Conservation (phyloP, 495 filamentous ascomycete genomes). For the Pseudoneurospora amorphoporcata region DNA sequence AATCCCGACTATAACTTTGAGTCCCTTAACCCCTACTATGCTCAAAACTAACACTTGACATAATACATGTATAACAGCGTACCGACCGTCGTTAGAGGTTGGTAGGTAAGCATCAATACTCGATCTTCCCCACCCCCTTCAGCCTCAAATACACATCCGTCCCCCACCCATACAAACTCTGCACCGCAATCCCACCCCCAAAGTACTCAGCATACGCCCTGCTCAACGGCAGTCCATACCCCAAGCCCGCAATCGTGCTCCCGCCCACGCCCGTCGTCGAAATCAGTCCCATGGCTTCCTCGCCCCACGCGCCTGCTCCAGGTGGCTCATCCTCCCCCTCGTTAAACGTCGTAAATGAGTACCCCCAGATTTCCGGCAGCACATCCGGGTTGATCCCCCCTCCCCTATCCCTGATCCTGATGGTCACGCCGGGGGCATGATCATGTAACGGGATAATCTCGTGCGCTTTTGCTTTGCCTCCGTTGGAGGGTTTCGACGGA, state of each 20-base stretch:
- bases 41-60: neutral
- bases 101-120: slow-evolving; percentile 7
- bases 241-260: slow-evolving; percentile 79
- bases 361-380: slow-evolving; percentile 83
- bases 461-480: neutral
- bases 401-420: slow-evolving; percentile 89
- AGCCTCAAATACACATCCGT: slow-evolving; percentile 53
- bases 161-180: slow-evolving; percentile 94
- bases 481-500: neutral
- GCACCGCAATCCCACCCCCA: slow-evolving; percentile 87
- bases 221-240: slow-evolving; percentile 85
- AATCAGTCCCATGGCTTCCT: slow-evolving; percentile 65
- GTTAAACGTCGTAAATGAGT: slow-evolving; percentile 89
- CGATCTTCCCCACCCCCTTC: slow-evolving; percentile 71
- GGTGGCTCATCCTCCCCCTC: slow-evolving; percentile 43
- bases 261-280: slow-evolving; percentile 53
- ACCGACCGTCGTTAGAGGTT: neutral
- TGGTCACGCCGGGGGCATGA: slow-evolving; percentile 77
- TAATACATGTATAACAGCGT: too few relatives aligned
- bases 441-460: slow-evolving; percentile 46
- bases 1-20: too few relatives aligned
- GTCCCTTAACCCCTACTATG: neutral
- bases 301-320: slow-evolving; percentile 21
- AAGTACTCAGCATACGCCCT: slow-evolving; percentile 97
- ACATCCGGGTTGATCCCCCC: slow-evolving; percentile 81